Evolutionary conservation across 495 filamentous ascomycete species (phyloP).

Genomic region (Xylaria venustula): DNA sequence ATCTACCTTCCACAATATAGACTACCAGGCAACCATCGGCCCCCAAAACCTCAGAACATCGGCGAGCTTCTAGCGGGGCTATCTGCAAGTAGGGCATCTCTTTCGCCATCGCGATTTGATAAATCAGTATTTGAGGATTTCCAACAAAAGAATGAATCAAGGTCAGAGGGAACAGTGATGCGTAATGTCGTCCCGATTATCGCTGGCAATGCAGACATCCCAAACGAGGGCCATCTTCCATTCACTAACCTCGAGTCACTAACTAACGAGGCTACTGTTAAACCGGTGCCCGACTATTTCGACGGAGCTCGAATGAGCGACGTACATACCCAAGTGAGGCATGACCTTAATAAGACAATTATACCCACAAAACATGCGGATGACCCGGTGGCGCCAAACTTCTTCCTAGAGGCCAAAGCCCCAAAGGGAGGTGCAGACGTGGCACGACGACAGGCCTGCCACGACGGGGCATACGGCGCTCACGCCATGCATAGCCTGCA

Average conservation of each 20-base stretch:
- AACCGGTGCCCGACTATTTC: slow-evolving; percentile 36
- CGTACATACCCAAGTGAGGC: slow-evolving; percentile 14
- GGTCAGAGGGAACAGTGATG: background rate
- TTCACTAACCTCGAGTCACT: background rate
- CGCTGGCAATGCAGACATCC: background rate
- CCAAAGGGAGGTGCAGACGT: slow-evolving; percentile 31
- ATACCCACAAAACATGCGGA: slow-evolving; percentile 36
- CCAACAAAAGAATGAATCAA: background rate
- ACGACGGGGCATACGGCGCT: slow-evolving; percentile 46
- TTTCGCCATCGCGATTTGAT: background rate
- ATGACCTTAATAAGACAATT: slow-evolving; percentile 30
- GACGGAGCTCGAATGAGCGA: slow-evolving; percentile 32
- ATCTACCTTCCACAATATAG: slow-evolving; percentile 26
- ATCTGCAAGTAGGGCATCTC: background rate
- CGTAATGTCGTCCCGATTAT: background rate
- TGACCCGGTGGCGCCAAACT: slow-evolving; percentile 42
- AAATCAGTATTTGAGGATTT: background rate
- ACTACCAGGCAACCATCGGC: background rate
- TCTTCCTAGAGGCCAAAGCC: slow-evolving; percentile 39
- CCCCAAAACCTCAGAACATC: background rate
- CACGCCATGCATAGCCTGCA: slow-evolving; percentile 45
- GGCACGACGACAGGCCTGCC: slow-evolving; percentile 36
- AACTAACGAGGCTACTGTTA: background rate
- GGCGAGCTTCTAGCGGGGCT: background rate
- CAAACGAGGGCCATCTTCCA: background rate